These are phyloP conservation scores for Fusarium dimerum DNA, from an alignment of 2,329 filamentous ascomycete genomes.

Conservation along the genomic window DNA sequence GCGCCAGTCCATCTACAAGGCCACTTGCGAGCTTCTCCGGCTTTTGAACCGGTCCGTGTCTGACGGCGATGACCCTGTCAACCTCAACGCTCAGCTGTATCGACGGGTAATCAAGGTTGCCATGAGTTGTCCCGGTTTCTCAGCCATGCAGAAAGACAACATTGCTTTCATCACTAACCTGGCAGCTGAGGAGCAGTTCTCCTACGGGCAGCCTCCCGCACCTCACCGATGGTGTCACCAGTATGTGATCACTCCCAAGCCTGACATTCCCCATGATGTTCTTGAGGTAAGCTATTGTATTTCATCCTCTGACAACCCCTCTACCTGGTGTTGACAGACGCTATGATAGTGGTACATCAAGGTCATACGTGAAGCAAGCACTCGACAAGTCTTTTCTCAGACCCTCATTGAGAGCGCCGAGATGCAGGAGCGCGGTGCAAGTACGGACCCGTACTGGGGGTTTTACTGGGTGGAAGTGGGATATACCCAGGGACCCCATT, in stretches of 20 bases:
- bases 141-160: constrained; percentile 61
- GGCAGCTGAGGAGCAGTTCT: constrained; percentile 34
- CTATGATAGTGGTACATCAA: constrained; percentile 55
- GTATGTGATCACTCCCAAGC: constrained; percentile 53
- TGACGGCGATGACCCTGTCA: constrained; percentile 39
- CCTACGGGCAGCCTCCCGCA: constrained; percentile 50
- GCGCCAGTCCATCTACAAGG: constrained; percentile 53
- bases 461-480: constrained; percentile 52
- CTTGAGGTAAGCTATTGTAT: constrained; percentile 49
- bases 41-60: constrained; percentile 46
- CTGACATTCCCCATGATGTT: constrained; percentile 50
- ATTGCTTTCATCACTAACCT: constrained; percentile 48
- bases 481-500: constrained; percentile 40
- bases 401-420: constrained; percentile 43
- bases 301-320: not conserved
- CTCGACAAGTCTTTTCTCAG: constrained; percentile 39
- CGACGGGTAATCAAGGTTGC: constrained; percentile 53
- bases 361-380: constrained; percentile 55
- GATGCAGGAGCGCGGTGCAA: constrained; percentile 34
- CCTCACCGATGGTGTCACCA: constrained; percentile 53
- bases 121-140: constrained; percentile 62
- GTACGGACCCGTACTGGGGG: constrained; percentile 51
- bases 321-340: constrained; percentile 10
- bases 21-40: constrained; percentile 50
- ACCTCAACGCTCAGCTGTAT: constrained; percentile 54